Base-by-base conservation (phyloP, 176 grass and related monocot genomes). In the Triticum urartu region DNA sequence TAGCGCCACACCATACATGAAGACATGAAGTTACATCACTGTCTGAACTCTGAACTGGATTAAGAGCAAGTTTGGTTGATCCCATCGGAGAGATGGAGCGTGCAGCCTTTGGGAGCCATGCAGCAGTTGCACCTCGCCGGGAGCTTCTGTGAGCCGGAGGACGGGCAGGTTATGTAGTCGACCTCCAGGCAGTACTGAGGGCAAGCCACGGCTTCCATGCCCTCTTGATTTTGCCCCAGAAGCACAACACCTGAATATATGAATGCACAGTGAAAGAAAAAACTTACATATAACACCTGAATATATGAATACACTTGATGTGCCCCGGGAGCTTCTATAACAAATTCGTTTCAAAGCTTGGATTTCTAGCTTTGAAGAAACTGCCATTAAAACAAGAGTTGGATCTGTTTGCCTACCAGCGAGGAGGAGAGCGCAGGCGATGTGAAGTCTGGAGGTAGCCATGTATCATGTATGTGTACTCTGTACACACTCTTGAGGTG, bases 81-180 rank as follows among this genome's bases (percentile, higher is more conserved):
- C 4, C 93, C 93, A 4, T 56, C 85, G 0, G 84, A 71, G 73
- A 90, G 85, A 28, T 92, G 87, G 4, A 95, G 93, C 25, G 85
- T 88, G 88, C 93, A 95, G n/a, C 88, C 88, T 13, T 90, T 81
- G 45, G 77, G 72, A 72, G 88, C 18, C 70, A 92, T 8, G 78
- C 93, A 95, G 68, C 85, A 95, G 61, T 90, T 95, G 87, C 93
- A 92, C 35, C 20, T 83, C 1, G 90, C 45, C 20, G 85, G 43
- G 11, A 47, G 43, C 43, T 13, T 47, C 11, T 47, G 11, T 1
- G 43, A 47, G 0, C 43, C 43, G 11, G 43, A 47, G 43, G 11
- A 47, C 3, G 43, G 11, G 11, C 43, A 47, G 11, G 43, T 47
- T 1, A 47, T 1, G 11, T 47, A 13, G 11, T 47, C 43, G 3